Evolutionary conservation across 2,329 filamentous ascomycete species (phyloP).

Genomic region (Colletotrichum theobromicola): DNA sequence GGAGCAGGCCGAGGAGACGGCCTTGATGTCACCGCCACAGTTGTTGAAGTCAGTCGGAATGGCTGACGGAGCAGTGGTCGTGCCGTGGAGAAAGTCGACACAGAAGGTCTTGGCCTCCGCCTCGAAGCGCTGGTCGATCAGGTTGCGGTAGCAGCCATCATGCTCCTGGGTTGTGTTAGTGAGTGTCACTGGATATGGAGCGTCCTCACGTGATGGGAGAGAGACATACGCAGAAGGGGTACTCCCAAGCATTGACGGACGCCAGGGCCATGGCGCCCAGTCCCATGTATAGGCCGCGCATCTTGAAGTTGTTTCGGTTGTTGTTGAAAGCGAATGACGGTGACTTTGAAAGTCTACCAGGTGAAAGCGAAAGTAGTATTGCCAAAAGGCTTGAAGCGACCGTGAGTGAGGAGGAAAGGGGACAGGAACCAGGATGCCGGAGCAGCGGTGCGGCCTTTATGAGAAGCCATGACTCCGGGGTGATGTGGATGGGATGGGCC

Average conservation of each 20-base stretch:
- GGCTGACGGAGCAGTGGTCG: slow-evolving; percentile 28
- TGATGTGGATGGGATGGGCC: background rate
- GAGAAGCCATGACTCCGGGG: background rate
- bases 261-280: slow-evolving; percentile 36
- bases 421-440: background rate
- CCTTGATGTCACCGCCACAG: slow-evolving; percentile 27
- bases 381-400: background rate
- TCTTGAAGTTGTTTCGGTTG: slow-evolving; percentile 26
- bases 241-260: slow-evolving; percentile 30
- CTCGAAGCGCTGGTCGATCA: slow-evolving; percentile 36
- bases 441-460: background rate
- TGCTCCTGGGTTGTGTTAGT: slow-evolving; percentile 21
- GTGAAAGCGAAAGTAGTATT: slow-evolving; percentile 33
- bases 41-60: slow-evolving; percentile 36
- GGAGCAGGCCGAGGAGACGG: slow-evolving; percentile 40
- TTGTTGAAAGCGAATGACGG: slow-evolving; percentile 30
- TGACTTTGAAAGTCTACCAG: slow-evolving; percentile 27
- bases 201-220: background rate
- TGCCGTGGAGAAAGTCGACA: slow-evolving; percentile 33
- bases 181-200: background rate
- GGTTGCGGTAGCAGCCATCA: slow-evolving; percentile 41
- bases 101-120: slow-evolving; percentile 35
- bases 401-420: background rate
- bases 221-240: slow-evolving; percentile 30
- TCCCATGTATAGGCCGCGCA: slow-evolving; percentile 36